These are phyloP conservation scores for Lodderomyces metapsilosis DNA, from an alignment of 1,139 yeast genomes.

Conservation along the genomic window DNA sequence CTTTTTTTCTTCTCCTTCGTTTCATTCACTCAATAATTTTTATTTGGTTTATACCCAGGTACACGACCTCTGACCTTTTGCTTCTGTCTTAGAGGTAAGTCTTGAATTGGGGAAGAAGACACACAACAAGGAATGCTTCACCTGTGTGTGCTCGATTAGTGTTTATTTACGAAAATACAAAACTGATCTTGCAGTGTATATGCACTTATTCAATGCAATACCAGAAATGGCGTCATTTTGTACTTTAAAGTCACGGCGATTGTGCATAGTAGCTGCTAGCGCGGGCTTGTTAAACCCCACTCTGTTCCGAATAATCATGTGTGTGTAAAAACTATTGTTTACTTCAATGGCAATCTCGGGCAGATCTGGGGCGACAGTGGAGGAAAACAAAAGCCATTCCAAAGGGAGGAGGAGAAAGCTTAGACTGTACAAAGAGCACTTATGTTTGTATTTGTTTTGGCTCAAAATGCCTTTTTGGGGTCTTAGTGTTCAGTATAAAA, in stretches of 20 bases:
- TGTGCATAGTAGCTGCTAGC: background rate
- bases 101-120: no score
- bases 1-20: no score
- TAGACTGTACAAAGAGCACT: background rate
- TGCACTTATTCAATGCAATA: no score
- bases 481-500: background rate
- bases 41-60: background rate
- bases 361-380: background rate
- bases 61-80: conserved; percentile 1
- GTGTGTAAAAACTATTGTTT: background rate
- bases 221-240: no score
- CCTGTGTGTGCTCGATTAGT: no score
- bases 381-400: background rate
- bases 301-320: background rate
- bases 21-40: background rate
- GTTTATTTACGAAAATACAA: no score
- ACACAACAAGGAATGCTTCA: no score
- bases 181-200: no score
- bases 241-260: background rate
- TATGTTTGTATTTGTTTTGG: background rate
- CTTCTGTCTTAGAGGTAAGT: background rate
- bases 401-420: background rate
- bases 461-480: background rate
- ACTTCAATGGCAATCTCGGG: conserved; percentile 1
- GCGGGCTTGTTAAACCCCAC: background rate